phyloP scores from a whole-genome alignment of 2,329 filamentous ascomycete species.

The Albifimbria verrucaria region DNA sequence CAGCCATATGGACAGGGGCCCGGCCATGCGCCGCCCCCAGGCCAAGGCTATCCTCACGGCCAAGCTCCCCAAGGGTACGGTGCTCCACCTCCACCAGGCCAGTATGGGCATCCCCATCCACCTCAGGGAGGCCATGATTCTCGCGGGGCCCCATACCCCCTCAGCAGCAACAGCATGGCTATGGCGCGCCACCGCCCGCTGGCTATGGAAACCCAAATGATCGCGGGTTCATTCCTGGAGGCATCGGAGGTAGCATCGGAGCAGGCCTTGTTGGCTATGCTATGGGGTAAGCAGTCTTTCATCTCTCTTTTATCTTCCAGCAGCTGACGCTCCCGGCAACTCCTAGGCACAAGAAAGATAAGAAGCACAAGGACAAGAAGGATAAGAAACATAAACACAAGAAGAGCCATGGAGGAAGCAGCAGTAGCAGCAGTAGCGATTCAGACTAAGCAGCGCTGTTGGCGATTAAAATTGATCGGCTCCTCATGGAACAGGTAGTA shows the following conservation, averaged over 20 bases:
- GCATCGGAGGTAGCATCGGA: too few relatives aligned
- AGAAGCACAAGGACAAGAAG: slow-evolving; percentile 30
- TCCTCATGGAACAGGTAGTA: background rate
- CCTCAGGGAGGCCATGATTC: too few relatives aligned
- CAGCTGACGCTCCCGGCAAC: too few relatives aligned
- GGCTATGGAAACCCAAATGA: too few relatives aligned
- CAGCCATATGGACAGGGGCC: slow-evolving; percentile 19
- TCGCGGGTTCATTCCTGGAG: too few relatives aligned
- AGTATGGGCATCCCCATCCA: background rate
- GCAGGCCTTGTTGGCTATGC: too few relatives aligned
- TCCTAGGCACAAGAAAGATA: slow-evolving; percentile 22
- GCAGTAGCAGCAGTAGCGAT: slow-evolving; percentile 21
- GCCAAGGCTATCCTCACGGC: slow-evolving; percentile 12
- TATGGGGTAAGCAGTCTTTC: too few relatives aligned
- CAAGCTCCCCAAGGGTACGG: slow-evolving; percentile 18
- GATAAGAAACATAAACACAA: slow-evolving; percentile 21
- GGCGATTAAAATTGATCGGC: too few relatives aligned
- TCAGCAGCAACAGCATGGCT: slow-evolving; percentile 17
- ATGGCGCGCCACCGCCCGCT: slow-evolving; percentile 12
- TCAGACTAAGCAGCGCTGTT: slow-evolving; percentile 22
- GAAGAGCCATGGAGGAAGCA: too few relatives aligned
- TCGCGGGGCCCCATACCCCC: slow-evolving; percentile 12
- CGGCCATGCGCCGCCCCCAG: slow-evolving; percentile 9
- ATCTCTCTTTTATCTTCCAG: slow-evolving; percentile 5
- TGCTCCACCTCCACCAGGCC: slow-evolving; percentile 17